Evolutionary conservation across 108 stramenopile species (phyloP).

Genomic region (Aurantiochytrium sp.): DNA sequence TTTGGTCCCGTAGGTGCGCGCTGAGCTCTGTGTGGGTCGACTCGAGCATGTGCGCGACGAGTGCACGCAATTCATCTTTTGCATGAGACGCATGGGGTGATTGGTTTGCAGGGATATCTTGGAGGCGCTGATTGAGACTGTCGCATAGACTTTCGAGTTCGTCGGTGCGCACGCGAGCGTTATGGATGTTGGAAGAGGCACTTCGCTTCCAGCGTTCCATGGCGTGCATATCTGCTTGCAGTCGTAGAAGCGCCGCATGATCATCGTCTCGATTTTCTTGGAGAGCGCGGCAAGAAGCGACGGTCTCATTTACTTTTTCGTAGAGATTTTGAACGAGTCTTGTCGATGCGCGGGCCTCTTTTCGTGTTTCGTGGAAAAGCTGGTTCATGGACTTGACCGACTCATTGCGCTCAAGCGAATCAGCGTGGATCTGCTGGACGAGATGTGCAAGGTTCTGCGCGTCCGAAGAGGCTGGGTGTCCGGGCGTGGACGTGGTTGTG

Average conservation of each 20-base stretch:
- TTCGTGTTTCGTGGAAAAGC: background rate
- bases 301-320: background rate
- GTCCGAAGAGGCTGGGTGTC: too few relatives aligned
- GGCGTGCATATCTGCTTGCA: background rate
- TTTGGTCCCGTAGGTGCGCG: background rate
- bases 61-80: background rate
- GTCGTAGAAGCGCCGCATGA: background rate
- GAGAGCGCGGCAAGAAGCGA: background rate
- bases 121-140: background rate
- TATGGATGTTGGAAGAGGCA: background rate
- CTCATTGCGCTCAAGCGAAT: background rate
- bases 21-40: background rate
- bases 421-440: background rate
- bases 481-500: background rate
- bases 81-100: background rate
- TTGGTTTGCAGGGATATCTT: background rate
- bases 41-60: background rate
- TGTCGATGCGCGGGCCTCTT: background rate
- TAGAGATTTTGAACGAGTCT: background rate
- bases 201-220: background rate
- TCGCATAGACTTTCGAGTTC: background rate
- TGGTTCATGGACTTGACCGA: background rate
- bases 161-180: background rate
- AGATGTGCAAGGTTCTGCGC: background rate
- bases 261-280: background rate